These are phyloP conservation scores for Rhizopus delemar DNA, from an alignment of 371 early-diverging fungal species.

Conservation along the genomic window DNA sequence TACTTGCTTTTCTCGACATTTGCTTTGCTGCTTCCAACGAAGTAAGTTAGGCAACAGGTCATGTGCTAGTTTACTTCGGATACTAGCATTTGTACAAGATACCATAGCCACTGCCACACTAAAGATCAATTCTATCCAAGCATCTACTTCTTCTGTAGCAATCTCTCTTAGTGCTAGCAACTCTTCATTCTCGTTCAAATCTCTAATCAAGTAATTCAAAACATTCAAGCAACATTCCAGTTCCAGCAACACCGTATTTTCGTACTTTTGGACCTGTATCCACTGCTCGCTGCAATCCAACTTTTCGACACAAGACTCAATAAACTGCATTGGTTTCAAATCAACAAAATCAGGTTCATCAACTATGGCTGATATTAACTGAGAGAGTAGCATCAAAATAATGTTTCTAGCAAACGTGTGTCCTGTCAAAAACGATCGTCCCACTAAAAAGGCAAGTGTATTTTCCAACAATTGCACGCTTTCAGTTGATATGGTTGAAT, in stretches of 20 bases:
- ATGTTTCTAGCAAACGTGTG: slow-evolving; percentile 21
- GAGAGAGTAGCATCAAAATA: slow-evolving; percentile 26
- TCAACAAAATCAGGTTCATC: slow-evolving; percentile 51
- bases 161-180: slow-evolving; percentile 5
- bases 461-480: slow-evolving; percentile 35
- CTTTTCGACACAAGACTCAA: slow-evolving; percentile 17
- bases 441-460: slow-evolving; percentile 34
- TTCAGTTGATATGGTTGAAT: slow-evolving; percentile 43
- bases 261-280: slow-evolving; percentile 13
- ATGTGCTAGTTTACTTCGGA: slow-evolving; percentile 40
- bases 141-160: slow-evolving; percentile 4
- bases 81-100: slow-evolving; percentile 41
- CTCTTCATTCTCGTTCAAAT: slow-evolving; percentile 27
- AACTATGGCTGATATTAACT: slow-evolving; percentile 37
- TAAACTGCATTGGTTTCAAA: slow-evolving; percentile 39
- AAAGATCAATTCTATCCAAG: slow-evolving; percentile 43
- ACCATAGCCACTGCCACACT: slow-evolving; percentile 41
- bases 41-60: slow-evolving; percentile 42
- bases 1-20: slow-evolving; percentile 20
- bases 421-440: slow-evolving; percentile 21
- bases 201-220: slow-evolving; percentile 30
- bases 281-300: slow-evolving; percentile 8
- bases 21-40: slow-evolving; percentile 35
- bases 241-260: slow-evolving; percentile 20
- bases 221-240: slow-evolving; percentile 45